These are phyloP conservation scores for Cercis canadensis DNA, from an alignment of 306 rosid genomes.

Conservation along the genomic window DNA sequence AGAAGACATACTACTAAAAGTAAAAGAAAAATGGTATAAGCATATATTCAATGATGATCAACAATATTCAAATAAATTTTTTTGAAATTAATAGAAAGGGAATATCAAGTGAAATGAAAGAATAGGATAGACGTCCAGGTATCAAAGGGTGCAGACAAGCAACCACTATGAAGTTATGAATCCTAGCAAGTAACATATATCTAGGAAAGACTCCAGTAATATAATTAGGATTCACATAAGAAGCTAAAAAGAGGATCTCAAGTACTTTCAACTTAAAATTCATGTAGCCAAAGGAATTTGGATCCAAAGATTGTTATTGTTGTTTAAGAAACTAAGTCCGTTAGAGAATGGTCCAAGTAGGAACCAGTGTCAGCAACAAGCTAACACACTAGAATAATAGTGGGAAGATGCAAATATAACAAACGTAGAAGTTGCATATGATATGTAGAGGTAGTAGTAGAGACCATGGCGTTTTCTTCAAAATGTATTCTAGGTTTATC, in stretches of 20 bases:
- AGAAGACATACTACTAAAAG: conserved; percentile 13
- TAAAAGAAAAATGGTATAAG: not conserved
- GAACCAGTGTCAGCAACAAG: conserved; percentile 21
- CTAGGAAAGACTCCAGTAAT: conserved; percentile 1
- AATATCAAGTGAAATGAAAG: conserved; percentile 15
- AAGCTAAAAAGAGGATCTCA: conserved; percentile 14
- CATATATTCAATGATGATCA: not conserved
- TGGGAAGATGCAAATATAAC: conserved; percentile 7
- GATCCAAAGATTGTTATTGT: not conserved
- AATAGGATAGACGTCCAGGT: not conserved
- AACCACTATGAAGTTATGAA: not conserved
- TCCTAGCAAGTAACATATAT: conserved; percentile 1
- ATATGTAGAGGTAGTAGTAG: conserved; percentile 4
- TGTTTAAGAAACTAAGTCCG: conserved; percentile 6
- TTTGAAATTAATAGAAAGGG: not conserved
- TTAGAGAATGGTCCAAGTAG: conserved; percentile 15
- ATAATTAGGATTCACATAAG: conserved; percentile 4
- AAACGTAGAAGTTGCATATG: conserved; percentile 27
- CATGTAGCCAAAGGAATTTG: conserved; percentile 29
- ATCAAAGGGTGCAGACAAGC: conserved; percentile 3
- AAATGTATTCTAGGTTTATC: conserved; percentile 23
- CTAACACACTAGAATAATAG: conserved; percentile 18
- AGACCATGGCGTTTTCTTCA: not conserved
- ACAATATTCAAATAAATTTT: not conserved
- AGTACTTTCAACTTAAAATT: conserved; percentile 7